Base-by-base conservation (phyloP, 139 green algal species). In the Deuterostichococcus epilithicus region DNA sequence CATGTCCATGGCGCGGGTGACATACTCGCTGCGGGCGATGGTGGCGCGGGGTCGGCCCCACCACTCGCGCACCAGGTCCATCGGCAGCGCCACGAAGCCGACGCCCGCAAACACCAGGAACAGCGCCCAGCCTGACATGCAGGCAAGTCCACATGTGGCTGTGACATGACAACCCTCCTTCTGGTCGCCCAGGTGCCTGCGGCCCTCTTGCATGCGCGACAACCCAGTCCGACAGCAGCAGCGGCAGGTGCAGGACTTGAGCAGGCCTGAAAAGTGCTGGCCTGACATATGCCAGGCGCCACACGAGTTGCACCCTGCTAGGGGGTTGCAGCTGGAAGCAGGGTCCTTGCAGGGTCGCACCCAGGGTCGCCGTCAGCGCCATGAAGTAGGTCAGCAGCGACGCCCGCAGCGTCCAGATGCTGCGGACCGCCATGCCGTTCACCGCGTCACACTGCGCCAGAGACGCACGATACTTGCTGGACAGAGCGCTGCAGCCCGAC, bases 51-150 rank as follows among this genome's bases (percentile, higher is more conserved):
- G 94, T 1, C 94, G 83, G 0, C 81, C 74, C 25, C 94, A 79
- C 83, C 97, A 99, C 72, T 80, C 52, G 4, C 87, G 82, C 39
- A 99, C 90, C 79, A 86, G 89, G 82, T 97, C 94, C 25, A 99
- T 78, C 30, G 95, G 95, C 42, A 97, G 81, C 0, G 88, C 80
- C 45, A 95, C 80, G 42, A 99, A 77, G 44, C 95, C 95, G 58
- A 98, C 91, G 59, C 93, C 94, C 52, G 87, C 94, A 85, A 98
- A 99, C 33, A 98, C 85, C 73, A 97, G 86, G 83, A 99, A 98
- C 47, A 98, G 85, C 34, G 97, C 47, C 92, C 94, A 99, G 33
- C 92, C 86, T 88, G 81, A n/a, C 78, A 83, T 33, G 67, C 3
- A 10, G 34, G 15, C 63, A 67, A 68, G 22, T 38, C 58, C 18